A percentile compares a stretch with the other conserved stretches of the same genome.
Conservation (phyloP, 192 early-diverging fungal species). For the Entomortierella parvispora region DNA sequence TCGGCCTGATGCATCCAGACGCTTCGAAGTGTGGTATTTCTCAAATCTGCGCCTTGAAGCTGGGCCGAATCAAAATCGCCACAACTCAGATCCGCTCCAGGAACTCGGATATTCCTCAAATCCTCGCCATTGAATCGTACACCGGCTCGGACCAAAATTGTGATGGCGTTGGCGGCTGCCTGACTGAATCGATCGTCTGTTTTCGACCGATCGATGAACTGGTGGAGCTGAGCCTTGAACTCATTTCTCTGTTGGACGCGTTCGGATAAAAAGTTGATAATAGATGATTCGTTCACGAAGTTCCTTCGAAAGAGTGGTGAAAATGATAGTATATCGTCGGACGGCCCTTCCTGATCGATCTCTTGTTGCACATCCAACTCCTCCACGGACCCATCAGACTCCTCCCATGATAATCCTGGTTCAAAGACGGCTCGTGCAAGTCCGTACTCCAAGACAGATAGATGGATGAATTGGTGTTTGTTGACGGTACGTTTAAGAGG, state of each 20-base stretch:
- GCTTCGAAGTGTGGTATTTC: background rate
- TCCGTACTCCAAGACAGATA: background rate
- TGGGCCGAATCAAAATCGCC: background rate
- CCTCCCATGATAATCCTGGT: background rate
- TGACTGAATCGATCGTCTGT: background rate
- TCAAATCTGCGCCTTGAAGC: constrained; percentile 1
- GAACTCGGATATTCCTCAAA: background rate
- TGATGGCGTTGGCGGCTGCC: constrained; percentile 8
- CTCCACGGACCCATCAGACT: too few species aligned
- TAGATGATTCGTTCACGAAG: constrained; percentile 1
- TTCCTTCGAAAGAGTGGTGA: background rate
- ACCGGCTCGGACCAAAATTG: constrained; percentile 2
- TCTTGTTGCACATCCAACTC: background rate
- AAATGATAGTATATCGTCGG: too few species aligned
- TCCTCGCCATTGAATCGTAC: background rate
- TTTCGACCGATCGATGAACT: background rate
- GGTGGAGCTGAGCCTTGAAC: background rate
- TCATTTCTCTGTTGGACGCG: background rate
- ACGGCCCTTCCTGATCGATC: background rate
- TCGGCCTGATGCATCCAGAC: background rate
- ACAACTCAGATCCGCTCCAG: background rate
- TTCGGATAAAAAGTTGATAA: constrained; percentile 6
- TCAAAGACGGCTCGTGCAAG: background rate
- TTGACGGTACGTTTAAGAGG: background rate
- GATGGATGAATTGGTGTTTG: constrained; percentile 5